Evolutionary conservation across 2,329 filamentous ascomycete species (phyloP), one percentile per base, ranked within the genome.

Genomic region (Aspergillus sp.): DNA sequence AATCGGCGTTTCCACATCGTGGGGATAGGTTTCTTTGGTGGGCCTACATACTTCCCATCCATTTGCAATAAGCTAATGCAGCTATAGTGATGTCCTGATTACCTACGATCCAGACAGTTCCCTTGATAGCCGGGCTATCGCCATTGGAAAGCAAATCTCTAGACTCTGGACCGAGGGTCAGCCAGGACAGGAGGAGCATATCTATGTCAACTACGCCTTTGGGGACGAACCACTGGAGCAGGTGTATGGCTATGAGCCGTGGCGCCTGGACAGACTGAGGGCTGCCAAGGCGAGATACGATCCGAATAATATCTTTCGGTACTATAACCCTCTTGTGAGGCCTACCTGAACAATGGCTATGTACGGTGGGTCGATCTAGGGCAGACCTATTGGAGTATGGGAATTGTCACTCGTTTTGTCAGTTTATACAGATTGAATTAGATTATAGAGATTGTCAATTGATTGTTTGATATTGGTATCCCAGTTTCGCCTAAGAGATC

Each of bases 171-270:
- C 13, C 5, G 33, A 24, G 9, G 22, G 51, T 0, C 45, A 56
- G 17, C 24, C 44, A 1, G 44, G 34, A 7, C 20, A n/a, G 7
- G n/a, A 22, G 4, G 13, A 12, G 6, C 9, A 24, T 2, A 37
- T 22, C 4, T 56, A 56, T 15, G 53, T 51, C 34, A 56, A 56
- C 46, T 50, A 56, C 17, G 53, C 53, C 2, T 41, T 42, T 34
- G 53, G 53, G 5, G 33, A 24, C 3, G 53, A 56, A 24, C 12
- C 22, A n/a, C 19, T 22, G 5, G 37, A 50, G 46, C 17, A 13
- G 37, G 19, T 41, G 46, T 56, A 56, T 22, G 53, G 53, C 5
- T 22, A 44, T 44, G 53, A 56, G 22, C 15, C 44, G 9, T 56
- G 53, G 54, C 47, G 54, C 2, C 13, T 56, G 22, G 33, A 37